Evolutionary conservation across 2,329 filamentous ascomycete species (phyloP).

Genomic region (Epichloe hybrida): DNA sequence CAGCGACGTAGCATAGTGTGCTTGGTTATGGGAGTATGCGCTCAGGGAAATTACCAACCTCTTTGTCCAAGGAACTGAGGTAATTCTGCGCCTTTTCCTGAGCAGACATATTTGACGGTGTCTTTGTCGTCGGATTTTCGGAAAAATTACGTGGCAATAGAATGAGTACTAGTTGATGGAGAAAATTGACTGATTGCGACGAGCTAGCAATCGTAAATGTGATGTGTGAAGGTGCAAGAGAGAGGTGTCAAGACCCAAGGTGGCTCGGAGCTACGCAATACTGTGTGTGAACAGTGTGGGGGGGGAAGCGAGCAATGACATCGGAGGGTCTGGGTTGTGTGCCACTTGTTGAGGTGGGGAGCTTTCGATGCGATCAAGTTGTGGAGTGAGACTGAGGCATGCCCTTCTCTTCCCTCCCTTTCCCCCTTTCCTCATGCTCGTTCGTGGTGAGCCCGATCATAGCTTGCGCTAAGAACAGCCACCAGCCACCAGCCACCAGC

Average conservation of each 20-base stretch:
- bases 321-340: not conserved
- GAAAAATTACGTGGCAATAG: conserved; percentile 3
- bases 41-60: conserved; percentile 41
- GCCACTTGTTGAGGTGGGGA: too few species aligned
- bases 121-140: conserved; percentile 5
- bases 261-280: conserved; percentile 1
- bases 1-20: conserved; percentile 2
- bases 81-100: conserved; percentile 68
- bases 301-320: conserved; percentile 7
- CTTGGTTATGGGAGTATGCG: not conserved
- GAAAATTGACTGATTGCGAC: conserved; percentile 6
- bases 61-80: conserved; percentile 67
- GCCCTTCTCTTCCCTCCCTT: not conserved
- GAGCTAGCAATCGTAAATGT: not conserved
- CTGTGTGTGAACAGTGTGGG: conserved; percentile 7
- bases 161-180: not conserved
- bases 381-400: too few species aligned
- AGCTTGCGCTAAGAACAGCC: too few species aligned
- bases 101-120: conserved; percentile 45
- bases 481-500: too few species aligned
- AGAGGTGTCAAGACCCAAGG: conserved; percentile 7
- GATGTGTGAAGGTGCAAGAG: not conserved
- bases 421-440: too few species aligned
- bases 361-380: too few species aligned
- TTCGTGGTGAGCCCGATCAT: too few species aligned